Percentiles rank a stretch among this genome's conserved stretches.
Evolutionary conservation across 2,329 filamentous ascomycete species (phyloP).

Genomic region (Cryphonectria carpinicola): DNA sequence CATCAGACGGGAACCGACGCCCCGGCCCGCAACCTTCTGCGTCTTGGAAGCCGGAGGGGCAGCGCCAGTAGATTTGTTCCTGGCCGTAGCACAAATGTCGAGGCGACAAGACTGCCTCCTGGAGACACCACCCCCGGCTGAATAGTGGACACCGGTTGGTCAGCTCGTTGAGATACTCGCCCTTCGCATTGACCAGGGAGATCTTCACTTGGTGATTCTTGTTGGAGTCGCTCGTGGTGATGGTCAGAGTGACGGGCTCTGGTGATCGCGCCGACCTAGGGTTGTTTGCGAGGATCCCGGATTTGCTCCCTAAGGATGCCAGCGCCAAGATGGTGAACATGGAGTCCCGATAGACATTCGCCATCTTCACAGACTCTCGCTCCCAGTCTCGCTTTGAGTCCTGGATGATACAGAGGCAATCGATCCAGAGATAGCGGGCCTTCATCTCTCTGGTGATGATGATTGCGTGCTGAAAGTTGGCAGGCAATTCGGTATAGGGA

Average conservation of each 20-base stretch:
- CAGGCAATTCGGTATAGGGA: background rate
- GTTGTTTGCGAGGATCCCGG: background rate
- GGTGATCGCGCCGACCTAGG: background rate
- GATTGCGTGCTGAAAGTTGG: constrained; percentile 17
- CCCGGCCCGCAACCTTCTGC: constrained; percentile 3
- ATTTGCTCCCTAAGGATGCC: background rate
- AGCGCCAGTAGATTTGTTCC: constrained; percentile 11
- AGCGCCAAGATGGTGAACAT: constrained; percentile 9
- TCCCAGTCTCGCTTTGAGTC: constrained; percentile 7
- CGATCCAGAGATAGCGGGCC: constrained; percentile 16
- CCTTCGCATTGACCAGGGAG: background rate
- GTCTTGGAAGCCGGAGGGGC: background rate
- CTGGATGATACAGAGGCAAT: constrained; percentile 1
- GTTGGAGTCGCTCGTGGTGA: background rate
- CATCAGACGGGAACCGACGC: constrained; percentile 2
- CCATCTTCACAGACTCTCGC: background rate
- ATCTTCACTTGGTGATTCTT: background rate
- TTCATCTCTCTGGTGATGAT: constrained; percentile 7
- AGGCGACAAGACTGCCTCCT: constrained; percentile 9
- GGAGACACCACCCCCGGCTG: constrained; percentile 10
- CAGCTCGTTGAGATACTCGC: constrained; percentile 3
- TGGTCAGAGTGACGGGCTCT: background rate
- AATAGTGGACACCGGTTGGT: background rate
- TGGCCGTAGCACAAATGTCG: constrained; percentile 8
- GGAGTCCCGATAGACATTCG: constrained; percentile 5